These are phyloP conservation scores for Ophiocordyceps camponoti-floridani DNA, from an alignment of 2,329 filamentous ascomycete species.

Conservation along the genomic window DNA sequence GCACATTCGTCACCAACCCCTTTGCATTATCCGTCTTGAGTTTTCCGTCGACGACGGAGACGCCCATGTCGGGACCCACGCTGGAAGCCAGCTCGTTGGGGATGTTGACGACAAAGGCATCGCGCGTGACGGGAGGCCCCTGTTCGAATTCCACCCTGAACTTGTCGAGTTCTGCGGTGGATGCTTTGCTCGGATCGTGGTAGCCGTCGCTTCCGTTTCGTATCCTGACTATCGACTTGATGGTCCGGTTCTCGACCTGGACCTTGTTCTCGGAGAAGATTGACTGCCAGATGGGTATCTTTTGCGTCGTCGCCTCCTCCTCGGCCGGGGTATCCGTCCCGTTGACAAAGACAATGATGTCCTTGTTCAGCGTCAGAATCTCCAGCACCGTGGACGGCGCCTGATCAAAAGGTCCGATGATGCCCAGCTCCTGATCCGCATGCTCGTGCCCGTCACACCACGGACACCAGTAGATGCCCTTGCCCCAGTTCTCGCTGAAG, in stretches of 20 bases:
- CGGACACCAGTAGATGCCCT: constrained; percentile 44
- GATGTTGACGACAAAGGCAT: constrained; percentile 33
- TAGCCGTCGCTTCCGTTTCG: constrained; percentile 16
- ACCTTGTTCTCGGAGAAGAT: too few species aligned
- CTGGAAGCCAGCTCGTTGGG: constrained; percentile 26
- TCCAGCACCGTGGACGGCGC: constrained; percentile 28
- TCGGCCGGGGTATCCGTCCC: constrained; percentile 31
- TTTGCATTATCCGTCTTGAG: constrained; percentile 21
- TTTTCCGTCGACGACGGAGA: constrained; percentile 23
- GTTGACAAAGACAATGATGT: constrained; percentile 40
- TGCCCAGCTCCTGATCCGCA: constrained; percentile 36
- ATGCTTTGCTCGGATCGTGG: constrained; percentile 22
- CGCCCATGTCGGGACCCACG: constrained; percentile 27
- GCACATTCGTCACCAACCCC: constrained; percentile 31
- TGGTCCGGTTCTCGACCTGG: constrained; percentile 35
- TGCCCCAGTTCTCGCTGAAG: constrained; percentile 34
- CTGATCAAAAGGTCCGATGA: constrained; percentile 27
- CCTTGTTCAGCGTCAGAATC: constrained; percentile 32
- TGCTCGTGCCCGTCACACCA: constrained; percentile 49
- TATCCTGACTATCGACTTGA: constrained; percentile 28
- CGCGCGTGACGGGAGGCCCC: constrained; percentile 24
- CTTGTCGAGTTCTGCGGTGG: constrained; percentile 29
- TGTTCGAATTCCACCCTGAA: constrained; percentile 35
- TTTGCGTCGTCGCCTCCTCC: constrained; percentile 18
- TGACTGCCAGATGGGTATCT: constrained; percentile 29